Percentiles rank a stretch among this genome's conserved stretches.
These are phyloP conservation scores for Yamadazyma blattariae DNA, from an alignment of 1,139 yeast species.

Conservation along the genomic window DNA sequence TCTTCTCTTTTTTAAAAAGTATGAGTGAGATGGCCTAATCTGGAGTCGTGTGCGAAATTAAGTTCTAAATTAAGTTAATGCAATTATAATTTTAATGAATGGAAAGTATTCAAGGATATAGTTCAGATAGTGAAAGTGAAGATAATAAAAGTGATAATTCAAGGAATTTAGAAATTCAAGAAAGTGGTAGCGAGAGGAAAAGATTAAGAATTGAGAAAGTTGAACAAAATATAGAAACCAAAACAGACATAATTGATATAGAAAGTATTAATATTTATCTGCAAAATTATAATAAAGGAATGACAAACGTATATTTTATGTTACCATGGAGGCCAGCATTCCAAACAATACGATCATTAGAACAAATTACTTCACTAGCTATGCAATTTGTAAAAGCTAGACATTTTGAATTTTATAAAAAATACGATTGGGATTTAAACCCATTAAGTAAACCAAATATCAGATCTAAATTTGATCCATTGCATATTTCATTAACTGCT, in stretches of 20 bases:
- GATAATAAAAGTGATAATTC: background rate
- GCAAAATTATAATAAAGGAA: slow-evolving; percentile 11
- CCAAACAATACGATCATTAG: slow-evolving; percentile 2
- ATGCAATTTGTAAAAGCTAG: slow-evolving; percentile 6
- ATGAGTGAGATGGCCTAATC: slow-evolving; percentile 1
- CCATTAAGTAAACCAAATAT: background rate
- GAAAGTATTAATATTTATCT: slow-evolving; percentile 9
- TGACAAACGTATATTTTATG: slow-evolving; percentile 8
- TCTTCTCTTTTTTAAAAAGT: background rate
- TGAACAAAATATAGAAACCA: background rate
- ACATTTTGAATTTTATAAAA: slow-evolving; percentile 6
- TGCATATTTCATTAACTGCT: slow-evolving; percentile 8
- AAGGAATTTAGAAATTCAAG: too few species aligned
- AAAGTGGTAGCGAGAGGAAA: too few species aligned
- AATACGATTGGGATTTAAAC: slow-evolving; percentile 9
- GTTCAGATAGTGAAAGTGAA: slow-evolving; percentile 9
- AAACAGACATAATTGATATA: background rate
- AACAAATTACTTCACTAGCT: slow-evolving; percentile 4
- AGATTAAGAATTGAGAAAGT: too few species aligned
- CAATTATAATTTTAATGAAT: too few species aligned
- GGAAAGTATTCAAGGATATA: slow-evolving; percentile 10
- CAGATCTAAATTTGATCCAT: slow-evolving; percentile 1
- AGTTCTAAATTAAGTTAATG: too few species aligned
- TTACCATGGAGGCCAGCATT: slow-evolving; percentile 13
- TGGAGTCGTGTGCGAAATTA: slow-evolving; percentile 5